Evolutionary conservation across 768 basidiomycete species (phyloP), one percentile per base, ranked within the genome.

Genomic region (Chalciporus sphaerocephalus): DNA sequence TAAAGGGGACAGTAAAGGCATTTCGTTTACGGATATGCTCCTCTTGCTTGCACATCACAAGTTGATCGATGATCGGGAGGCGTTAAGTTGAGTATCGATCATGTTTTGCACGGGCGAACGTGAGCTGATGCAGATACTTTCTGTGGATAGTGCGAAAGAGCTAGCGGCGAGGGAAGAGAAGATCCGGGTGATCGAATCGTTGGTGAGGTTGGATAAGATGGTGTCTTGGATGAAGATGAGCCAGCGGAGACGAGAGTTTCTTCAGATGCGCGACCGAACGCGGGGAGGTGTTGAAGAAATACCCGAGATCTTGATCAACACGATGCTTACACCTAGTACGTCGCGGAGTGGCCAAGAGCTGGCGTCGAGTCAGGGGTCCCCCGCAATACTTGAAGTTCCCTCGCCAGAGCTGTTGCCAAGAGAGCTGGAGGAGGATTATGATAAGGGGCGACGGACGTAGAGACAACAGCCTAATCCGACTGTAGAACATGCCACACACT

Each of bases 1-100:
- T 1, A 75, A 80, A 41, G 93, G 93, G 10, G 91, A 97, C 49
- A 81, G 82, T 2, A 75, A 80, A 41, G 93, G 93, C 8, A 91
- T 98, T 48, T 87, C 90, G 18, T 97, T 97, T 71, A 89, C 83
- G 1, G 79, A 82, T 36, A 95, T 95, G 89, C 75, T 98, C 3
- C 61, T 87, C 25, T 69, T 97, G 36, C 70, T 98, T 32, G 86
- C 90, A 1, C 95, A 96, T 61, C 85, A 97, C 69, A 93, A 90
- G 64, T 69, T 98, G 41, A 92, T 97, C 51, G 78, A 90, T 40
- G 92, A 96, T 66, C 80, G 79, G 21, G 87, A 92, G 23, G 94
- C 94, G 12, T 69, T 98, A 20, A 78, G 83, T 94, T 95, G 64
- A 61, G 90, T 78, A 7, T 49, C 8, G 1, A 17, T 3, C 11